Percentiles rank a stretch among this genome's conserved stretches.
phyloP scores from a whole-genome alignment of 2,329 filamentous ascomycete species.

The Diaporthe destruens region DNA sequence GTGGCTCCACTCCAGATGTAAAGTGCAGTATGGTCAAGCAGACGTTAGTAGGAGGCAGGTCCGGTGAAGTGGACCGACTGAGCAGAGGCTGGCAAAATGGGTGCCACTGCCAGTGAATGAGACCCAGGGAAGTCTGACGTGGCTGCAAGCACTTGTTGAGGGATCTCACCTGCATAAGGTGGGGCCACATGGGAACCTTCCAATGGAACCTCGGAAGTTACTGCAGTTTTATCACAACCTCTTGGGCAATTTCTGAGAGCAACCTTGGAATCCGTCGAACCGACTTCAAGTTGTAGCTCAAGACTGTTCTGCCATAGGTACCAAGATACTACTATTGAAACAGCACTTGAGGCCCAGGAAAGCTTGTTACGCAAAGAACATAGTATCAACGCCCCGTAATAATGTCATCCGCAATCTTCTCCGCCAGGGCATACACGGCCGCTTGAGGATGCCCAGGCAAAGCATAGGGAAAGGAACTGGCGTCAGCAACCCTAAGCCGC shows the following conservation, averaged over 20 bases:
- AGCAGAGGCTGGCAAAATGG: too few species aligned
- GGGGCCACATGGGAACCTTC: not conserved
- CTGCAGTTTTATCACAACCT: too few species aligned
- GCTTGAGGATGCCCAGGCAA: conserved; percentile 61
- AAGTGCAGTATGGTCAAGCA: not conserved
- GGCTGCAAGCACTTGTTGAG: not conserved
- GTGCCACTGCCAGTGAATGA: too few species aligned
- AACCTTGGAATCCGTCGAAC: too few species aligned
- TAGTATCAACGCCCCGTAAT: not conserved
- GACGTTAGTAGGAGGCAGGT: not conserved
- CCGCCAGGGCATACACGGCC: conserved; percentile 64
- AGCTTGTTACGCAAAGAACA: not conserved
- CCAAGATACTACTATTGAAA: too few species aligned
- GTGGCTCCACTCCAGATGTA: not conserved
- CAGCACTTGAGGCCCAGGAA: too few species aligned
- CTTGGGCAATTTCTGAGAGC: too few species aligned
- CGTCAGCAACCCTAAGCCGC: conserved; percentile 61
- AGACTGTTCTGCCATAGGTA: too few species aligned
- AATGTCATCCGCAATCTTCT: conserved; percentile 45
- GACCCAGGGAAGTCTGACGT: too few species aligned
- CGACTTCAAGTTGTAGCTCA: too few species aligned
- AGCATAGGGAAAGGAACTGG: conserved; percentile 61
- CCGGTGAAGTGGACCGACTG: too few species aligned
- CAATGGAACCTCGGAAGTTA: too few species aligned
- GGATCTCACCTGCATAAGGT: conserved; percentile 1